Conservation (phyloP, 192 early-diverging fungal species). For the Podila clonocystis region DNA sequence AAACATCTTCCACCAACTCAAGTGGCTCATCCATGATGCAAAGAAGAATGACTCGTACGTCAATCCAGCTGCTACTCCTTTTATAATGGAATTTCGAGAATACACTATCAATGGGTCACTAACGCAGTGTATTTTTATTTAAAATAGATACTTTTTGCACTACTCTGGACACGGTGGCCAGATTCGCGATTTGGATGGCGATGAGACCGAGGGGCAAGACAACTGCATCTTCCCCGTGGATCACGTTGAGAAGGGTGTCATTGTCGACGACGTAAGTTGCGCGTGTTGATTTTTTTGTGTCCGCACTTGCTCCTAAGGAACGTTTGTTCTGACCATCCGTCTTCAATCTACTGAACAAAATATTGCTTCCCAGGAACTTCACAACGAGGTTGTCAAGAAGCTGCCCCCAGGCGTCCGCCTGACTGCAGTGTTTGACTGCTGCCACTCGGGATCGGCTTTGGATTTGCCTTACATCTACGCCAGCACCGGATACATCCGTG, state of each 20-base stretch:
- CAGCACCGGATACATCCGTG: constrained; percentile 55
- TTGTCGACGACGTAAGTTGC: constrained; percentile 50
- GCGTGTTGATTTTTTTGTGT: too few relatives aligned
- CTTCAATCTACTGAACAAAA: background rate
- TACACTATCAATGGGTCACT: background rate
- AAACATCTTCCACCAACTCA: constrained; percentile 60
- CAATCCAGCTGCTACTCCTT: background rate
- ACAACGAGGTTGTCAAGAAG: constrained; percentile 40
- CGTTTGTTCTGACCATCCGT: too few relatives aligned
- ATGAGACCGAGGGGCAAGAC: constrained; percentile 48
- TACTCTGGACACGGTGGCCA: constrained; percentile 52
- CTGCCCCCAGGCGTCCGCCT: constrained; percentile 71
- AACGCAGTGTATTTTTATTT: background rate
- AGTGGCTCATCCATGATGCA: constrained; percentile 62
- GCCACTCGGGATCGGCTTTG: constrained; percentile 77
- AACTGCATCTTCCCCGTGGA: constrained; percentile 55
- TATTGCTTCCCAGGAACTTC: constrained; percentile 37
- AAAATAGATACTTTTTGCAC: constrained; percentile 47
- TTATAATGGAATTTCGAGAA: background rate
- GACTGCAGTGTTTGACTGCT: constrained; percentile 78
- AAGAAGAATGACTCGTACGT: constrained; percentile 61
- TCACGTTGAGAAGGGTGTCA: constrained; percentile 36
- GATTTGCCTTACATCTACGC: constrained; percentile 75
- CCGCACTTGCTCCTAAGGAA: background rate
- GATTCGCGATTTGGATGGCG: constrained; percentile 47